A percentile compares a stretch with the other conserved stretches of the same genome.
Conservation (phyloP, 352 stramenopile species). For the Globisporangium spinosum region DNA sequence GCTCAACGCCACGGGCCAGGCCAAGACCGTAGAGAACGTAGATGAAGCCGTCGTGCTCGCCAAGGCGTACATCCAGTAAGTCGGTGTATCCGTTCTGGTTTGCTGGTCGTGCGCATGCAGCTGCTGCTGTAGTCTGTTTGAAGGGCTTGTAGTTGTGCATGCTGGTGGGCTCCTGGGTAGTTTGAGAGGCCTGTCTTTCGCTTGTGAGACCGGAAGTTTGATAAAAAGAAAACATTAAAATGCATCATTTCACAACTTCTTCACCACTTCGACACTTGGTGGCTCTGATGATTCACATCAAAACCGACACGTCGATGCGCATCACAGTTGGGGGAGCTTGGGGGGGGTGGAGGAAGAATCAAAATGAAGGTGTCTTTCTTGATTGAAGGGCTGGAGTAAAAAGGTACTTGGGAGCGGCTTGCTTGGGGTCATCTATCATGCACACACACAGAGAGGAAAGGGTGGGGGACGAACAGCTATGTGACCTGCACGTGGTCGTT, state of each 20-base stretch:
- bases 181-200: neutral
- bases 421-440: constrained; percentile 1
- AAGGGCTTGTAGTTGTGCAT: neutral
- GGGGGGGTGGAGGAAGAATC: neutral
- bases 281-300: neutral
- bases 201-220: neutral
- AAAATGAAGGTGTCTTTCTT: neutral
- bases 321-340: too few relatives aligned
- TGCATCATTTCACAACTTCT: neutral
- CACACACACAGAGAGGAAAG: neutral
- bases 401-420: neutral
- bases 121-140: neutral
- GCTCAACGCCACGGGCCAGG: constrained; percentile 69
- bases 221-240: neutral
- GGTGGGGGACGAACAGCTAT: neutral
- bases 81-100: too few relatives aligned
- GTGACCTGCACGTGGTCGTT: constrained; percentile 58
- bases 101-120: neutral
- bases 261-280: neutral
- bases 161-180: neutral
- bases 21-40: constrained; percentile 71
- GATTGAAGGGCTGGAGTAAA: neutral
- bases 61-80: constrained; percentile 50
- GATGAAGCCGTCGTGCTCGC: constrained; percentile 64
- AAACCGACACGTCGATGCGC: too few relatives aligned